Conservation (phyloP, 2,329 filamentous ascomycete species). For the Arthrobotrys megalospora region DNA sequence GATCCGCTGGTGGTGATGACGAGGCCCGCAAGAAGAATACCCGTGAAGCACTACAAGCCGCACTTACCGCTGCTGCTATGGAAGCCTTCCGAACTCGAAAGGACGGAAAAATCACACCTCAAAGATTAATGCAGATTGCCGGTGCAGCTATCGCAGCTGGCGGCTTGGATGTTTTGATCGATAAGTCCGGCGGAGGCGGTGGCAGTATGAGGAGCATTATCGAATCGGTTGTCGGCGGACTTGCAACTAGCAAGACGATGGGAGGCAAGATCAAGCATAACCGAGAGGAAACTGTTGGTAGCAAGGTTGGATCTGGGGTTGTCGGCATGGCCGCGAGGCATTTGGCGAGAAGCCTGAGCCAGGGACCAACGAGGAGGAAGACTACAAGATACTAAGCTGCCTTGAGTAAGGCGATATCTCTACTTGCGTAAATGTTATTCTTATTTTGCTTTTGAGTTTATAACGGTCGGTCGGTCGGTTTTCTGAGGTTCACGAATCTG, state of each 20-base stretch:
- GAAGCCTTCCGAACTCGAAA: conserved; percentile 57
- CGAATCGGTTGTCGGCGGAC: conserved; percentile 45
- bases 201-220: conserved; percentile 43
- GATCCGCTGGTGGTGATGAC: conserved; percentile 9
- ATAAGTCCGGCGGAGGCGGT: conserved; percentile 21
- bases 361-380: conserved; percentile 40
- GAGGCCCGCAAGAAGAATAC: conserved; percentile 47
- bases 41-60: conserved; percentile 47
- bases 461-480: conserved; percentile 20
- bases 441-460: neutral
- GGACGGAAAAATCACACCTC: conserved; percentile 56
- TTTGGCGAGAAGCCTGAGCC: conserved; percentile 49
- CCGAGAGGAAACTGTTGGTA: conserved; percentile 32
- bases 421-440: neutral
- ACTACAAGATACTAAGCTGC: conserved; percentile 46
- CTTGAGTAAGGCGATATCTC: neutral
- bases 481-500: conserved; percentile 11
- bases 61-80: conserved; percentile 57
- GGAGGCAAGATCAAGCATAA: conserved; percentile 41
- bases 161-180: conserved; percentile 50
- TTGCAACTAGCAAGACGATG: conserved; percentile 49
- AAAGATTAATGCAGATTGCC: conserved; percentile 56
- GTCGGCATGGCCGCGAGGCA: conserved; percentile 47
- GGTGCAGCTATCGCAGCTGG: conserved; percentile 56
- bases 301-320: conserved; percentile 41